Evolutionary conservation across 306 rosid genomes (phyloP).

Genomic region (Malus asiatica): DNA sequence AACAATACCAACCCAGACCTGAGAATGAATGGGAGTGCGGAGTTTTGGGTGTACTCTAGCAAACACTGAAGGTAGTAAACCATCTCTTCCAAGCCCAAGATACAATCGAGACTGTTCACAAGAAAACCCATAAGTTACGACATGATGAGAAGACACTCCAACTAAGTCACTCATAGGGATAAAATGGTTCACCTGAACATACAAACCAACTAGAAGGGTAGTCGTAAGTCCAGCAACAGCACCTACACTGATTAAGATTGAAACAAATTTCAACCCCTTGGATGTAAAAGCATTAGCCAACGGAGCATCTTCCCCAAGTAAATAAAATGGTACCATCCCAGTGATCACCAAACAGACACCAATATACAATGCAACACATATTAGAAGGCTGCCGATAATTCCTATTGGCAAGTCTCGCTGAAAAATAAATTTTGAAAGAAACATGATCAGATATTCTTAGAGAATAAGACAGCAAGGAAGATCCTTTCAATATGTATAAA

Average conservation of each 20-base stretch:
- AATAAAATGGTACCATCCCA: conserved; percentile 87
- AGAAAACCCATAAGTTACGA: conserved; percentile 27
- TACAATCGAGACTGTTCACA: conserved; percentile 83
- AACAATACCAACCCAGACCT: conserved; percentile 86
- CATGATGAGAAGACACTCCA: conserved; percentile 18
- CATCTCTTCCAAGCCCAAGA: conserved; percentile 98
- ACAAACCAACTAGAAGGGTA: conserved; percentile 91
- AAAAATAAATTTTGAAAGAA: conserved; percentile 16
- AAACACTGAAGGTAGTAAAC: conserved; percentile 76
- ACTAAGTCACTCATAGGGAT: conserved; percentile 20
- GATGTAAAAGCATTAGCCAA: conserved; percentile 88
- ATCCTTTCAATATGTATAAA: not conserved
- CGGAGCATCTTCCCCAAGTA: conserved; percentile 93
- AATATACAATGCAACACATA: conserved; percentile 71
- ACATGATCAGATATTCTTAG: not conserved
- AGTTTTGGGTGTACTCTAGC: conserved; percentile 59
- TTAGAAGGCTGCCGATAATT: conserved; percentile 83
- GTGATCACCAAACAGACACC: conserved; percentile 94
- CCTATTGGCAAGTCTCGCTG: conserved; percentile 97
- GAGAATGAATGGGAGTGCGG: conserved; percentile 89
- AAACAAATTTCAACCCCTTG: conserved; percentile 77
- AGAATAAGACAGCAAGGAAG: not conserved
- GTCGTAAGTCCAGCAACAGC: conserved; percentile 98
- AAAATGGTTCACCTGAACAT: conserved; percentile 73
- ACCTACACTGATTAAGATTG: conserved; percentile 78